These are phyloP conservation scores for Teunomyces kruisii DNA, from an alignment of 805 yeast species.

Conservation along the genomic window DNA sequence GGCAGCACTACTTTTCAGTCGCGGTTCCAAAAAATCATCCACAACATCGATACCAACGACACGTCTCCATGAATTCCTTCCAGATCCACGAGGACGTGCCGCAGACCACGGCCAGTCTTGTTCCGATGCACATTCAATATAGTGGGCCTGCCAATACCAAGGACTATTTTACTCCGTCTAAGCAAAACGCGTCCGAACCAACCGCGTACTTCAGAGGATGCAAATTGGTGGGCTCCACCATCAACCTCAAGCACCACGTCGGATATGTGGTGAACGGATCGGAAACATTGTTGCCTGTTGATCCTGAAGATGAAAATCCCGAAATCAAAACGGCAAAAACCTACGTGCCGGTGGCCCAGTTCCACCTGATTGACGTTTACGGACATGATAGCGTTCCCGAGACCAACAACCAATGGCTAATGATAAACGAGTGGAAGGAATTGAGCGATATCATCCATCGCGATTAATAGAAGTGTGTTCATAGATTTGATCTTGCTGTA, in stretches of 20 bases:
- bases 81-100: conserved; percentile 8
- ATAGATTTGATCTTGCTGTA: neutral
- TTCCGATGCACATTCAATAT: conserved; percentile 15
- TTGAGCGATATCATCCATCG: conserved; percentile 25
- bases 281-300: conserved; percentile 8
- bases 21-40: neutral
- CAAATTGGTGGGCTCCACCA: conserved; percentile 26
- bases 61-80: conserved; percentile 6
- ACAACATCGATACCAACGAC: conserved; percentile 1
- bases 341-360: conserved; percentile 19
- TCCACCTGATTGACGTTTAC: conserved; percentile 18
- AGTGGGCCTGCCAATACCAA: conserved; percentile 33
- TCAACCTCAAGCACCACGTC: conserved; percentile 14
- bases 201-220: conserved; percentile 37
- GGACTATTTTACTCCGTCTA: conserved; percentile 32
- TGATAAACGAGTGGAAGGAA: conserved; percentile 29
- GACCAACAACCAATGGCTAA: conserved; percentile 21
- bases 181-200: conserved; percentile 15
- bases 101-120: conserved; percentile 9
- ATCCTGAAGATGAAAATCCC: conserved; percentile 9
- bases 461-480: neutral
- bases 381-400: conserved; percentile 31
- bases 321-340: conserved; percentile 20
- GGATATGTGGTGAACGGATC: conserved; percentile 30
- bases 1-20: neutral